These are phyloP conservation scores for Takashimella tepidaria DNA, from an alignment of 1,284 basidiomycete species.

Conservation along the genomic window DNA sequence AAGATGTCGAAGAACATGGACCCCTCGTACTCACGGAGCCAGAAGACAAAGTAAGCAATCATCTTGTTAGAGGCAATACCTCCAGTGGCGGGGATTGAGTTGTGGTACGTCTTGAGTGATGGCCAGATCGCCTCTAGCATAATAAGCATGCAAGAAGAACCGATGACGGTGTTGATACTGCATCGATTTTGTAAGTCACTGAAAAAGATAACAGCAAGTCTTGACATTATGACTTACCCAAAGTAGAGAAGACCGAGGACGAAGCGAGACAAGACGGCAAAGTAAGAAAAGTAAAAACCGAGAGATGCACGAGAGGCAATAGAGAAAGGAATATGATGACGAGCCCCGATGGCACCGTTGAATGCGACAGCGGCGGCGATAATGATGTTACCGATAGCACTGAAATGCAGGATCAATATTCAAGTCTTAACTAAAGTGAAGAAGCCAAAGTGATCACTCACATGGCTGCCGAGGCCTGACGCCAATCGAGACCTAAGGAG, in stretches of 20 bases:
- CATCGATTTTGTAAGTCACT: neutral
- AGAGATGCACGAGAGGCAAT: constrained; percentile 70
- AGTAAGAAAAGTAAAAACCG: constrained; percentile 59
- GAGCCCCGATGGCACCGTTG: constrained; percentile 67
- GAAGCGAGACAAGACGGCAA: constrained; percentile 64
- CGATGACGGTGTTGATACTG: constrained; percentile 56
- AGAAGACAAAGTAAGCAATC: constrained; percentile 69
- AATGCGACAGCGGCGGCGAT: constrained; percentile 31
- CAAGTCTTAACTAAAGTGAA: too few species aligned
- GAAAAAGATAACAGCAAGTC: neutral
- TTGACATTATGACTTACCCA: constrained; percentile 27
- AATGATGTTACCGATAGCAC: constrained; percentile 40
- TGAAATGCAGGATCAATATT: too few species aligned
- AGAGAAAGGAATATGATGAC: constrained; percentile 64
- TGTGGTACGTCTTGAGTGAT: constrained; percentile 58
- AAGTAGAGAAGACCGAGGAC: constrained; percentile 73
- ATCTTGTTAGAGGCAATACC: constrained; percentile 60
- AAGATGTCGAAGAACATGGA: too few species aligned
- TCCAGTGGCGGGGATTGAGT: constrained; percentile 56
- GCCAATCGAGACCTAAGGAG: constrained; percentile 36
- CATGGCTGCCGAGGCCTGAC: constrained; percentile 34
- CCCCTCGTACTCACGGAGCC: constrained; percentile 54
- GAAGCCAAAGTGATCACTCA: constrained; percentile 12
- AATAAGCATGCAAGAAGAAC: constrained; percentile 34
- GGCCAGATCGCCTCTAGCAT: constrained; percentile 79